These are phyloP conservation scores for Pezicula radicicola DNA, from an alignment of 2,329 filamentous ascomycete species.

Conservation along the genomic window DNA sequence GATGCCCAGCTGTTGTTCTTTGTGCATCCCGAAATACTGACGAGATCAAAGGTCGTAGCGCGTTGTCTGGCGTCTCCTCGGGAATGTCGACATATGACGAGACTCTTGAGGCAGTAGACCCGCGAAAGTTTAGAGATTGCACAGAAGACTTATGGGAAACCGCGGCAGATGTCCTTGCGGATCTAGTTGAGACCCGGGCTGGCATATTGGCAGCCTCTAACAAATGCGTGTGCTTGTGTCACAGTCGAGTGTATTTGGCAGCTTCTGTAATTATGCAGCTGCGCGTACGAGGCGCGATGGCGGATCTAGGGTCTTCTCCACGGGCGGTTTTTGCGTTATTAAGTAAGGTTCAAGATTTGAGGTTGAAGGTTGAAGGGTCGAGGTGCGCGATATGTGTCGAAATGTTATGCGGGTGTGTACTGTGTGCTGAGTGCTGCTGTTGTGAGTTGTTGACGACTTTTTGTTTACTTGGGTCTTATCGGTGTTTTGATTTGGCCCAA, in stretches of 20 bases:
- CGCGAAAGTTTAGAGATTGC: slow-evolving; percentile 34
- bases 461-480: background rate
- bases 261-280: background rate
- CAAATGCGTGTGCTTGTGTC: background rate
- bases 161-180: slow-evolving; percentile 32
- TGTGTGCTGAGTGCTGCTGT: no score
- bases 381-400: no score
- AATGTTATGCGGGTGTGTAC: no score
- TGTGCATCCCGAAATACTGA: slow-evolving; percentile 78
- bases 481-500: background rate
- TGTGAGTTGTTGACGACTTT: background rate
- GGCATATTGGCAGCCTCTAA: slow-evolving; percentile 35
- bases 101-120: slow-evolving; percentile 37
- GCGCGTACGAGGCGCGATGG: no score
- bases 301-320: no score
- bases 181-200: slow-evolving; percentile 38
- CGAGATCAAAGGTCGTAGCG: slow-evolving; percentile 71
- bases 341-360: no score
- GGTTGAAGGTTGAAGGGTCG: no score
- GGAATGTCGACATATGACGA: slow-evolving; percentile 49
- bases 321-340: no score
- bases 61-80: slow-evolving; percentile 67
- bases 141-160: slow-evolving; percentile 38
- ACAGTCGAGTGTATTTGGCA: background rate
- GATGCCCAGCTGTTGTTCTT: slow-evolving; percentile 82